phyloP scores from a whole-genome alignment of 257 asterid genomes.

The Lycium barbarum region DNA sequence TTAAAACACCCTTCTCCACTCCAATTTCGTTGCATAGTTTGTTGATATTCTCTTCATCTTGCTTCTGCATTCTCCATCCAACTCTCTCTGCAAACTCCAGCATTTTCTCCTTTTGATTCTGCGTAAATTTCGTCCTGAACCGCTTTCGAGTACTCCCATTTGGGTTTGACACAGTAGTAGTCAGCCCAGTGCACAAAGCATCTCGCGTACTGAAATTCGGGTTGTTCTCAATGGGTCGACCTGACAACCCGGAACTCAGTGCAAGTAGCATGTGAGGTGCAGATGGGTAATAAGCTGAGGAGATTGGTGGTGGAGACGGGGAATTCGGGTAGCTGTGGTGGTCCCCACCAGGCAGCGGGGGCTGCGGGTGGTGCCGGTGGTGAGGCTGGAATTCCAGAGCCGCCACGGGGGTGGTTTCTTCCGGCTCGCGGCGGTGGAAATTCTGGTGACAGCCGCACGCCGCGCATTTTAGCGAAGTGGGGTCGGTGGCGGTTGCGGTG shows the following conservation, averaged over 20 bases:
- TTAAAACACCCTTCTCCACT: conserved; percentile 40
- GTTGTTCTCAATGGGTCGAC: conserved; percentile 27
- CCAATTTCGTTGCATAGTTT: conserved; percentile 41
- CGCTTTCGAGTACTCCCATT: conserved; percentile 20
- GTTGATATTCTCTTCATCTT: conserved; percentile 40
- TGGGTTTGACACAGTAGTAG: neutral
- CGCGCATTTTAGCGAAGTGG: conserved; percentile 92
- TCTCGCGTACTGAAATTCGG: neutral
- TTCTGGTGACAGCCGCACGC: conserved; percentile 99
- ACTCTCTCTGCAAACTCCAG: conserved; percentile 40
- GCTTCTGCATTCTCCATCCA: conserved; percentile 49
- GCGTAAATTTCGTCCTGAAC: conserved; percentile 43
- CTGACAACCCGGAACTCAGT: conserved; percentile 46
- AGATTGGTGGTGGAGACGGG: conserved; percentile 48
- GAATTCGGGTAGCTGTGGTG: conserved; percentile 43
- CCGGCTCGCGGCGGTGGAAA: conserved; percentile 96
- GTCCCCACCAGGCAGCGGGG: conserved; percentile 32
- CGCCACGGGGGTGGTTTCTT: conserved; percentile 60
- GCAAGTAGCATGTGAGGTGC: conserved; percentile 67
- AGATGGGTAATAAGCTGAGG: conserved; percentile 52
- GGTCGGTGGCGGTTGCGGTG: conserved; percentile 62
- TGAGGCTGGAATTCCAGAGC: conserved; percentile 65
- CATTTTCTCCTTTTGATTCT: conserved; percentile 46
- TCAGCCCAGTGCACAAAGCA: too few relatives aligned
- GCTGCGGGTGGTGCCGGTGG: conserved; percentile 38